Evolutionary conservation across 2,329 filamentous ascomycete species (phyloP).

Genomic region (Aspergillus fumigatus): DNA sequence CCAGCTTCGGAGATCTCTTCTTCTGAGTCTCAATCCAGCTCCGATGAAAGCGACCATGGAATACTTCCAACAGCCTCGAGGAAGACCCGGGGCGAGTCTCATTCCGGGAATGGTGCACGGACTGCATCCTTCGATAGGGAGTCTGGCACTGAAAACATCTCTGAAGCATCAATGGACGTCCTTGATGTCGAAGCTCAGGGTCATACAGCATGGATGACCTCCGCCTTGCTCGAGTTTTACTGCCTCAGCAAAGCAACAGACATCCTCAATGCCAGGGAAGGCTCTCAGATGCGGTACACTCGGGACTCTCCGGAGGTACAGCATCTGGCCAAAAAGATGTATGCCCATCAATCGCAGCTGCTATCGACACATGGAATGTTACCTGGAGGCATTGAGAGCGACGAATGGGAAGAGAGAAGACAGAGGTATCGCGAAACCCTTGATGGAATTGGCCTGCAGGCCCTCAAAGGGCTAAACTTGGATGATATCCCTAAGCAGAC

Average conservation of each 20-base stretch:
- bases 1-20: conserved; percentile 33
- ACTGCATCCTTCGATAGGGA: conserved; percentile 1
- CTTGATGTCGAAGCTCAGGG: conserved; percentile 31
- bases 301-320: conserved; percentile 41
- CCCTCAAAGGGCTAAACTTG: conserved; percentile 33
- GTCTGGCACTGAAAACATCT: not conserved
- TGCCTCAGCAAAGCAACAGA: conserved; percentile 42
- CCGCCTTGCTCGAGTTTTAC: conserved; percentile 43
- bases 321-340: conserved; percentile 39
- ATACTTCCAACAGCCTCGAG: conserved; percentile 2
- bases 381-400: conserved; percentile 35
- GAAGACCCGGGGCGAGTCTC: not conserved
- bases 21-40: conserved; percentile 31
- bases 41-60: conserved; percentile 20
- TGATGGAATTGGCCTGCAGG: conserved; percentile 36
- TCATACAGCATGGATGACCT: conserved; percentile 40
- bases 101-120: conserved; percentile 3
- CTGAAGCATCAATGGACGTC: conserved; percentile 16
- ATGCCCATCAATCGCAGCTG: conserved; percentile 39
- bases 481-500: conserved; percentile 15
- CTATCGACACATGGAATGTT: conserved; percentile 40
- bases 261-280: conserved; percentile 38
- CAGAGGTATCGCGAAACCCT: conserved; percentile 42
- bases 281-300: conserved; percentile 32
- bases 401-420: conserved; percentile 32